These are phyloP conservation scores for Fusarium nurragi DNA, from an alignment of 2,329 filamentous ascomycete species.

Conservation along the genomic window DNA sequence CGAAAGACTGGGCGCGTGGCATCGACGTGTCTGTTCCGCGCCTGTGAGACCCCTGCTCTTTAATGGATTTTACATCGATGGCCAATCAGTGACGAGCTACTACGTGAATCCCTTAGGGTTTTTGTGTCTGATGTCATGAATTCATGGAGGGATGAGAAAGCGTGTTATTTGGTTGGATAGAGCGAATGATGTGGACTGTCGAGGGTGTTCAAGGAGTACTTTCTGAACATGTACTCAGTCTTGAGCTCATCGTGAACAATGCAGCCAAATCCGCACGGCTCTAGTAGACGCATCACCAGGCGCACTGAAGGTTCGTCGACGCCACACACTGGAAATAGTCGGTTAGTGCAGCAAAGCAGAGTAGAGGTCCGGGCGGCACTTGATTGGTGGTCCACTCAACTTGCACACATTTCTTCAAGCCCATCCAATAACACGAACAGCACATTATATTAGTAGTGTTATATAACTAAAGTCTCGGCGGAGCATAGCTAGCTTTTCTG, in stretches of 20 bases:
- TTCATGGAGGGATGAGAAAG: slow-evolving; percentile 22
- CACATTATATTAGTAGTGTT: slow-evolving; percentile 34
- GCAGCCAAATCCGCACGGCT: too few species aligned
- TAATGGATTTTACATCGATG: neutral
- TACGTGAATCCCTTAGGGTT: neutral
- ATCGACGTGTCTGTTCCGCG: slow-evolving; percentile 39
- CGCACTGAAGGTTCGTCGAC: too few species aligned
- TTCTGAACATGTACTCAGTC: slow-evolving; percentile 16
- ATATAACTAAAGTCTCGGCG: slow-evolving; percentile 38
- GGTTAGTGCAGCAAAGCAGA: neutral
- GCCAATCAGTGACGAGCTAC: slow-evolving; percentile 35
- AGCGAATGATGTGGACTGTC: slow-evolving; percentile 8
- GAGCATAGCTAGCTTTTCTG: slow-evolving; percentile 38
- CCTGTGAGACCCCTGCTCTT: slow-evolving; percentile 7
- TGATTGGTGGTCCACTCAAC: too few species aligned
- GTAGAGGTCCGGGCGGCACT: neutral
- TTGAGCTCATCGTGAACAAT: too few species aligned
- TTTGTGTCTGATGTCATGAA: slow-evolving; percentile 33
- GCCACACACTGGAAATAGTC: too few species aligned
- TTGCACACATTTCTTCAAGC: neutral
- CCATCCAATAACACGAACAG: slow-evolving; percentile 16
- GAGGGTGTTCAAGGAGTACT: slow-evolving; percentile 18
- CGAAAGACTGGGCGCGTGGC: slow-evolving; percentile 30
- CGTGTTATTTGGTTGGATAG: slow-evolving; percentile 39
- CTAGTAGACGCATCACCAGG: too few species aligned